phyloP scores from a whole-genome alignment of 345 rosid genomes.

The Toxicodendron radicans region DNA sequence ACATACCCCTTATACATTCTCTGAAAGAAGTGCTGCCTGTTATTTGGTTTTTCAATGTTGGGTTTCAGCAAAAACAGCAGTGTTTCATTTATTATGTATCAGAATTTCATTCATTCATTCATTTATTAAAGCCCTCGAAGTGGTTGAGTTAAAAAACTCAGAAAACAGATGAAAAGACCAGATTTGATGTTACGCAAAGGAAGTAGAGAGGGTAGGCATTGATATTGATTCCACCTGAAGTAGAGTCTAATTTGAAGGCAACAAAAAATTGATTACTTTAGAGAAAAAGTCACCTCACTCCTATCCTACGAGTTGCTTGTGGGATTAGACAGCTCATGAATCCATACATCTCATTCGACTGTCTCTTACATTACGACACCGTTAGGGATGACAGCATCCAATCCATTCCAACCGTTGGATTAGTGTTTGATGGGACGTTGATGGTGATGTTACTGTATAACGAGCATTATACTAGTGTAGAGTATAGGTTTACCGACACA shows the following conservation, averaged over 20 bases:
- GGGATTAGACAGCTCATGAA: neutral
- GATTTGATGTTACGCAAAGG: neutral
- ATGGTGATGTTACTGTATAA: neutral
- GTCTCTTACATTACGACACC: neutral
- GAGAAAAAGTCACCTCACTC: neutral
- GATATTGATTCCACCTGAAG: too few relatives aligned
- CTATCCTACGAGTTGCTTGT: neutral
- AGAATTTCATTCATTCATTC: too few relatives aligned
- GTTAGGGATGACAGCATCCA: neutral
- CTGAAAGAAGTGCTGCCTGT: too few relatives aligned
- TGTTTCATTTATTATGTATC: too few relatives aligned
- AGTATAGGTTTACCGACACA: neutral
- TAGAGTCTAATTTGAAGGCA: neutral
- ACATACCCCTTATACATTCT: too few relatives aligned
- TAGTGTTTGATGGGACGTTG: neutral
- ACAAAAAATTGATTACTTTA: neutral
- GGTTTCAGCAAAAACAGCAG: too few relatives aligned
- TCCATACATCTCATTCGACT: too few relatives aligned
- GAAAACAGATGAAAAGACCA: too few relatives aligned
- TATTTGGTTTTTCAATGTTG: too few relatives aligned
- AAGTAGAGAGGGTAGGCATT: too few relatives aligned
- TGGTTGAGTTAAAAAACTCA: too few relatives aligned
- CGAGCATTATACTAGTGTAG: neutral
- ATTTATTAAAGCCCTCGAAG: too few relatives aligned
- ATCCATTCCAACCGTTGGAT: neutral